These are phyloP conservation scores for Senecio squalidus DNA, from an alignment of 140 eudicot genomes.

Conservation along the genomic window DNA sequence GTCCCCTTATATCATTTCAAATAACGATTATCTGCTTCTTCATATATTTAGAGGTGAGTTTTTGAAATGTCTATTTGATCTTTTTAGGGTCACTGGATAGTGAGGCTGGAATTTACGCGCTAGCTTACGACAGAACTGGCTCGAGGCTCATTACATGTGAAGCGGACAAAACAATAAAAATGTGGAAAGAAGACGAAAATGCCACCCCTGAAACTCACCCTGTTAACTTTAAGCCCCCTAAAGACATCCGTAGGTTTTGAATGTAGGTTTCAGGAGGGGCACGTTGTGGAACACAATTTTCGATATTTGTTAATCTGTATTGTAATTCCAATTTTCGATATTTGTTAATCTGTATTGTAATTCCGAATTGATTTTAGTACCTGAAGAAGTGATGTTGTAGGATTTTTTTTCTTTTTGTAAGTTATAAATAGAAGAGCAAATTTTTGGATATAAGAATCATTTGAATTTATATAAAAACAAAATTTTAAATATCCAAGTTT, in stretches of 20 bases:
- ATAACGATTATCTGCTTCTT: not conserved
- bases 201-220: constrained; percentile 98
- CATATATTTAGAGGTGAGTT: not conserved
- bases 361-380: too few species aligned
- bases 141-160: constrained; percentile 87
- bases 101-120: constrained; percentile 88
- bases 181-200: constrained; percentile 93
- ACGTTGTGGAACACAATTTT: not conserved
- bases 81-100: constrained; percentile 85
- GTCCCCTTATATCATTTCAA: not conserved
- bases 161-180: constrained; percentile 94
- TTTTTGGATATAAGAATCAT: too few species aligned
- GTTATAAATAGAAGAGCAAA: too few species aligned
- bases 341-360: not conserved
- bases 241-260: constrained; percentile 69
- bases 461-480: too few species aligned
- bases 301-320: not conserved
- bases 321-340: not conserved
- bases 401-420: too few species aligned
- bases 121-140: constrained; percentile 67
- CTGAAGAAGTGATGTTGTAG: too few species aligned
- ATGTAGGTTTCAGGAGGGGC: not conserved
- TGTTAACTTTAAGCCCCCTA: constrained; percentile 82
- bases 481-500: too few species aligned
- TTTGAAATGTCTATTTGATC: not conserved